A percentile compares a stretch with the other conserved stretches of the same genome.
These are phyloP conservation scores for Hibiscus trionum DNA, from an alignment of 345 rosid genomes.

Conservation along the genomic window DNA sequence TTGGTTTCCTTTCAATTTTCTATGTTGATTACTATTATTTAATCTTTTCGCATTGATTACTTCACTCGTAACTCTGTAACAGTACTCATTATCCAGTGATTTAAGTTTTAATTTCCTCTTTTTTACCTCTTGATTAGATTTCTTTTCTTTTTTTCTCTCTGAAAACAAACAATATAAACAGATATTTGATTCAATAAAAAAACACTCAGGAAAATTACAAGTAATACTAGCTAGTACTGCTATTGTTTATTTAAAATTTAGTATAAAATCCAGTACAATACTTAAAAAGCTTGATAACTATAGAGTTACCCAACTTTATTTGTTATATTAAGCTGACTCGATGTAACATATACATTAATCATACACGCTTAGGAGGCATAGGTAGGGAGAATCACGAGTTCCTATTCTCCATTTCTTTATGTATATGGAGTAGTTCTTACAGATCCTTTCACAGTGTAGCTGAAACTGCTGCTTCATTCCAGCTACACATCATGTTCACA, in stretches of 20 bases:
- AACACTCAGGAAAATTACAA: background rate
- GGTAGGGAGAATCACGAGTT: background rate
- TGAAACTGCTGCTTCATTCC: constrained; percentile 6
- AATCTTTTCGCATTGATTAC: background rate
- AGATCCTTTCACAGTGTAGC: background rate
- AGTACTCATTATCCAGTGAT: background rate
- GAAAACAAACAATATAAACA: background rate
- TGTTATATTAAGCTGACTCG: background rate
- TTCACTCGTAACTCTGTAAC: background rate
- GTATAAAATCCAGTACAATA: background rate
- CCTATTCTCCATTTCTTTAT: background rate
- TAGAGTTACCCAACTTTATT: background rate
- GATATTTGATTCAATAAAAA: background rate
- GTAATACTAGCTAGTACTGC: background rate
- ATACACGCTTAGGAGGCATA: background rate
- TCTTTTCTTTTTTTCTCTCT: background rate
- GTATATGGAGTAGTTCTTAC: background rate
- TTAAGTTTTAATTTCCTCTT: background rate
- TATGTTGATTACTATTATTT: background rate
- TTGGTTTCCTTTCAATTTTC: background rate
- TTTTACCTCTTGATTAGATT: background rate
- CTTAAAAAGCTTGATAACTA: constrained; percentile 5
- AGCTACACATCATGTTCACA: constrained; percentile 19
- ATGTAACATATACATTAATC: background rate
- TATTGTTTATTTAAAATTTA: background rate